Base-by-base conservation (phyloP, 305 asterid genomes). In the Solanum hybrid region DNA sequence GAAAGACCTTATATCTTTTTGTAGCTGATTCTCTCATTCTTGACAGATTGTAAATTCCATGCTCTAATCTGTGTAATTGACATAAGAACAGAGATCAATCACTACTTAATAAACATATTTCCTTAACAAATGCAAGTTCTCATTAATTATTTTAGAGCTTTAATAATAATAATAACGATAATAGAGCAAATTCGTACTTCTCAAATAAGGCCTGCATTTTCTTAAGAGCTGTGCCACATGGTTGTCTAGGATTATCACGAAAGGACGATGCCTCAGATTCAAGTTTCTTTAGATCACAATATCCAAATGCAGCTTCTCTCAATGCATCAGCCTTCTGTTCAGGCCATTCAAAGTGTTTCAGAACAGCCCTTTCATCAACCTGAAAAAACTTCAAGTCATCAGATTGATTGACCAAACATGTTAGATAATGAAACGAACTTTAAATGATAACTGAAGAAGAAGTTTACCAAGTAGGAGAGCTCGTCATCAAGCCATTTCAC, bases 401-500 rank as follows among this genome's bases (percentile, higher is more conserved):
- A 84, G 4, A 84, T 20, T 17, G 76, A 84, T 20, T 20, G 31
- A 29, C 29, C 41, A 6, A 85, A 9, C 39, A 29, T 29, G 31
- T 29, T 29, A 39, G 31, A 61, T 75, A 84, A n/a, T 34, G 34
- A 89, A 24, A 45, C 0, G 8, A 51, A 41, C 13, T 22, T 27
- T 12, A 29, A 26, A 38, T 13, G 6, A 20, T 32, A 37, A 20
- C 2, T 17, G 61, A 61, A 45, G 29, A 29, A 15, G 41, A 36
- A 11, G 45, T 24, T 81, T 93, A 97, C 99, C 98, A 97, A 92
- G 94, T 93, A 97, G 65, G 98, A 96, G 86, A 97, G 99, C 91
- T 97, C 99, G 79, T 97, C 99, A 77, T 97, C 99, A 24, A 97
- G 99, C 99, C 99, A 97, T 93, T 97, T 97, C 20, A 97, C 99